Conservation (phyloP, 2,329 filamentous ascomycete species). For the Penicillium sp. region DNA sequence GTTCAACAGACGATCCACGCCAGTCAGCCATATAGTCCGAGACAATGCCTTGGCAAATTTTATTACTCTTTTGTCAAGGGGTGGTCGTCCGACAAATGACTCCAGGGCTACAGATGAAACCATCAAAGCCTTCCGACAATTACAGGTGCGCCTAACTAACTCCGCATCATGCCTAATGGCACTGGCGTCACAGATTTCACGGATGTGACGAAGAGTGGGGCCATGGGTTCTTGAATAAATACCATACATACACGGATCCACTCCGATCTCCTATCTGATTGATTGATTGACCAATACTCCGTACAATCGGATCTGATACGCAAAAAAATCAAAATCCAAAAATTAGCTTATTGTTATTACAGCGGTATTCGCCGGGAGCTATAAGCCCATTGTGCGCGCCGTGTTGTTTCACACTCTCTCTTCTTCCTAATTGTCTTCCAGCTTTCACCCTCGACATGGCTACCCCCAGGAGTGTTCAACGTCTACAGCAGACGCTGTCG, state of each 20-base stretch:
- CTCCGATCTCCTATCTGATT: slow-evolving; percentile 1
- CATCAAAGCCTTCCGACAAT: too few relatives aligned
- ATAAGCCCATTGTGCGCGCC: slow-evolving; percentile 1
- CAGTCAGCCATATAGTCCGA: neutral
- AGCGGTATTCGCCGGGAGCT: slow-evolving; percentile 1
- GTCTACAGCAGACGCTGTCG: slow-evolving; percentile 32
- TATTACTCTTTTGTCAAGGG: too few relatives aligned
- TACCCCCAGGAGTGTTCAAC: slow-evolving; percentile 25
- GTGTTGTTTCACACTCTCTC: neutral
- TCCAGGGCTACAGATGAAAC: too few relatives aligned
- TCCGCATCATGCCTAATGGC: neutral
- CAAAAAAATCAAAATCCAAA: neutral
- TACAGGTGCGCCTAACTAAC: neutral
- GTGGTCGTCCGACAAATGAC: too few relatives aligned
- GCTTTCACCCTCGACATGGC: slow-evolving; percentile 19
- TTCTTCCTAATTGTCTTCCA: neutral
- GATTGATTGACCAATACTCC: neutral
- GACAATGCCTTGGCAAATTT: neutral
- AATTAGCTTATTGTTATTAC: neutral
- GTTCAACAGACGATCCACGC: neutral
- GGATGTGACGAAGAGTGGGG: neutral
- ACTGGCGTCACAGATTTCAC: neutral
- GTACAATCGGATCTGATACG: slow-evolving; percentile 4
- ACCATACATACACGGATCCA: neutral
- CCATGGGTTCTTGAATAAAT: neutral